Evolutionary conservation across 2,329 filamentous ascomycete species (phyloP), one percentile per base, ranked within the genome.

Genomic region (Geosmithia flava): DNA sequence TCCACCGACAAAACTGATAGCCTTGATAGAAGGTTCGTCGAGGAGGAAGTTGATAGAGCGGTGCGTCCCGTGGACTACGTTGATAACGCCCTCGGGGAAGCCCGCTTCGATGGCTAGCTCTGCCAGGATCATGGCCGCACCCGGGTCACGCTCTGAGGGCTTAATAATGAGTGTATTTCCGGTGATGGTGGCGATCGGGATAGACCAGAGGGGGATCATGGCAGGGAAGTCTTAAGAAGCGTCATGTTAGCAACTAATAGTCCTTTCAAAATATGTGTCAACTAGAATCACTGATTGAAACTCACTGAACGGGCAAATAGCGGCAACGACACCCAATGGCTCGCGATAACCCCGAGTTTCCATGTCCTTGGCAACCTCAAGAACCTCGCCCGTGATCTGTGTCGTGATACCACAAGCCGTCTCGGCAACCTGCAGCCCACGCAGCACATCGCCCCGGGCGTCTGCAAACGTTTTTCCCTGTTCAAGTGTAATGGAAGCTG

Each of bases 301-400:
- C n/a, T 57, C 61, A 82, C 78, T 93, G 62, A 93, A 93, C 2
- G 87, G 87, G 72, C 87, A 93, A 56, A 93, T 93, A 50, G 87
- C 85, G 50, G 86, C 85, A 43, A 85, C 81, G 37, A 93, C 82
- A 48, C 87, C 87, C 59, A 93, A 68, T 51, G 87, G 85, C 73
- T 93, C 87, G 52, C 80, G 78, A 65, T 93, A 93, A 50, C 79
- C 84, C 60, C 85, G 72, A 27, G 87, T 93, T 72, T 93, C 87
- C 87, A 93, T 93, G 59, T 93, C 87, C 74, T 88, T 90, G 48
- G 86, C 79, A 11, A 93, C 87, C 70, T 93, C 87, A 33, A 93
- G 74, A 42, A 93, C 74, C 68, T 93, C 86, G 40, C 87, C 87
- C 63, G 86, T 87, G 65, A 93, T 74, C 62, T 90, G 78, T 56